Evolutionary conservation across 1,139 yeast genomes (phyloP), one percentile per base, ranked within the genome.

Genomic region (Meyerozyma elateridarum): DNA sequence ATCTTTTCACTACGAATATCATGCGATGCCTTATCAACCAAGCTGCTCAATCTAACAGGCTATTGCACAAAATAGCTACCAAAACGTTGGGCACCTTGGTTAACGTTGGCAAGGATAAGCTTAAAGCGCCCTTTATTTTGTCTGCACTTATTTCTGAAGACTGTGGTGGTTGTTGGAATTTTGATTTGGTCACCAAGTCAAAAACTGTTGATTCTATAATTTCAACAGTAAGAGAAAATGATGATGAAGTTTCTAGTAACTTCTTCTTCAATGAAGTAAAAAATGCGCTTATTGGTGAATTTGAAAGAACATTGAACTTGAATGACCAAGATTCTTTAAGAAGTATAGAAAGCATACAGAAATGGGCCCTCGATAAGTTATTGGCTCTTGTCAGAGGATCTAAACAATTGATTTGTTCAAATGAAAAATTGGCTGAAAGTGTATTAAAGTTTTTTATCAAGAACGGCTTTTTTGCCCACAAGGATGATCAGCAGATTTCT

Each of bases 11-110:
- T 3, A 77, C 77, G 15, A 87, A 89, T 53, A 64, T 89, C 21
- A 55, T 84, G 61, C 70, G 95, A 48, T 73, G 85, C 13, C 59
- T 89, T 31, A 78, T 85, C 39, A 85, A 87, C 52, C 97, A 89
- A 51, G 64, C 85, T 3, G 65, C 85, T 1, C 82, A 84, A 38
- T 50, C 69, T 8, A 79, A 76, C 37, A 68, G 96, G 36, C 56
- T 78, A 41, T 64, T 89, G 35, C 71, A 85, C 56, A 82, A 78
- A 41, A 67, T 83, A 20, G 80, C 95, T 1, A 69, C 69, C 34
- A 68, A 62, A 37, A 68, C 74, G 0, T 56, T 83, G 36, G 52
- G 59, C 8, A 40, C 54, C 6, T 61, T 85, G 12, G 56, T 68
- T 2, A 59, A 59, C 1, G 60, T 51, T 4, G 54, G 72, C 8